Evolutionary conservation across 2,329 filamentous ascomycete species (phyloP).

Genomic region (Ambrosiella beaveri): DNA sequence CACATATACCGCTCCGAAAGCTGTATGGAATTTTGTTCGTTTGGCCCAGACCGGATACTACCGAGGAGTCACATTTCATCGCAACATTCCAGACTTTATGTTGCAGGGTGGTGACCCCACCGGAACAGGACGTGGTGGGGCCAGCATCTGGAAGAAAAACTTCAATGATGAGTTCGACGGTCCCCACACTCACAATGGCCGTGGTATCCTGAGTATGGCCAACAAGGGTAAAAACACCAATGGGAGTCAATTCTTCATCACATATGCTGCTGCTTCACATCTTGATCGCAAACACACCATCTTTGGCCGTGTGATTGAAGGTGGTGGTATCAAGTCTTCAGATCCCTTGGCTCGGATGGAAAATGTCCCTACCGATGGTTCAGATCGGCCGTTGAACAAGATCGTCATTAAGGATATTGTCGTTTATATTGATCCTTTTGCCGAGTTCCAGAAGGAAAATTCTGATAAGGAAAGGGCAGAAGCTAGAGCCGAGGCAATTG

Average conservation of each 20-base stretch:
- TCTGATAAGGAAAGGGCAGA: constrained; percentile 42
- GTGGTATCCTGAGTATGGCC: constrained; percentile 81
- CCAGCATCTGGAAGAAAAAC: constrained; percentile 83
- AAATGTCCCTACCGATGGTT: constrained; percentile 54
- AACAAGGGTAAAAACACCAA: constrained; percentile 99
- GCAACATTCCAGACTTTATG: constrained; percentile 94
- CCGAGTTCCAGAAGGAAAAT: constrained; percentile 71
- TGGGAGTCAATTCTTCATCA: constrained; percentile 86
- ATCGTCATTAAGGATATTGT: constrained; percentile 69
- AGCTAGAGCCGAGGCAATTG: constrained; percentile 43
- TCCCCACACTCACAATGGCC: constrained; percentile 61
- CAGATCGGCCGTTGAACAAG: constrained; percentile 57
- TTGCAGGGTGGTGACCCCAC: constrained; percentile 92
- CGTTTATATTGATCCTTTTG: constrained; percentile 86
- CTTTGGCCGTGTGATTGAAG: constrained; percentile 72
- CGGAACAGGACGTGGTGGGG: constrained; percentile 77
- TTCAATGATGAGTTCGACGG: constrained; percentile 91
- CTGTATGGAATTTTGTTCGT: constrained; percentile 93
- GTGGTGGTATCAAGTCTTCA: constrained; percentile 22
- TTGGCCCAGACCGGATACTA: constrained; percentile 85
- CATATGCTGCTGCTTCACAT: constrained; percentile 69
- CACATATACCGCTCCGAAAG: constrained; percentile 76
- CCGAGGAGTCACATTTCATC: constrained; percentile 66
- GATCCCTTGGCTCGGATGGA: constrained; percentile 63
- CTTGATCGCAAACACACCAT: constrained; percentile 95